Evolutionary conservation across 1,284 basidiomycete genomes (phyloP).

Genomic region (Cutaneotrichosporon cavernicola): DNA sequence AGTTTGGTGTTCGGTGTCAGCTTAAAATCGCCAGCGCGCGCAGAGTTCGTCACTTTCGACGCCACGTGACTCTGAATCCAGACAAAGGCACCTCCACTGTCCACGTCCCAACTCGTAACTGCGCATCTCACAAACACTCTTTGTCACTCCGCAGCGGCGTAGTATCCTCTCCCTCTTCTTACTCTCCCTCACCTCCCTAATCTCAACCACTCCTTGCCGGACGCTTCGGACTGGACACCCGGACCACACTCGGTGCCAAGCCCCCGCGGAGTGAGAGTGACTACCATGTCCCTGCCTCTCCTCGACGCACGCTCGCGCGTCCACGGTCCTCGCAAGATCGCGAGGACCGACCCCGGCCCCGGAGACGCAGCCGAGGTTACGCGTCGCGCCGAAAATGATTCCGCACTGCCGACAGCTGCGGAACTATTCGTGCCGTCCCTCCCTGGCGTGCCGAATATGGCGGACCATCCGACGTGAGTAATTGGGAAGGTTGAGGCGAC

Average conservation of each 20-base stretch:
- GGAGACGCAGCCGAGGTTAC: background rate
- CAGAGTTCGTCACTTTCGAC: background rate
- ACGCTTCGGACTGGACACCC: background rate
- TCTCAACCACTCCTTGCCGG: background rate
- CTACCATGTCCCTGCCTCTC: slow-evolving; percentile 4
- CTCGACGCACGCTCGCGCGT: slow-evolving; percentile 11
- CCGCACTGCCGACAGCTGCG: slow-evolving; percentile 61
- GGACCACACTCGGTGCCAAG: background rate
- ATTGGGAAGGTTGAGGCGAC: no score
- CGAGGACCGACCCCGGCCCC: background rate
- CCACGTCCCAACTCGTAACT: background rate
- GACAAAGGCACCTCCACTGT: background rate
- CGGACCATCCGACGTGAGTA: slow-evolving; percentile 50
- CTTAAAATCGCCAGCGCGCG: background rate
- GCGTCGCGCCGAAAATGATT: no score
- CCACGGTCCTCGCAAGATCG: background rate
- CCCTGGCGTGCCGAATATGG: slow-evolving; percentile 67
- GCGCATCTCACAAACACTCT: background rate
- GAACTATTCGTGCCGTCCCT: slow-evolving; percentile 77
- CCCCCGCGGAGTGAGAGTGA: background rate
- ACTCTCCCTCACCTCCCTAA: background rate
- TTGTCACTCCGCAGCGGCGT: background rate
- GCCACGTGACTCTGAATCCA: background rate
- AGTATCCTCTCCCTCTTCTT: background rate
- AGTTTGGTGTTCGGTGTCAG: background rate